A percentile compares a stretch with the other conserved stretches of the same genome.
These are phyloP conservation scores for Neospora caninum DNA, from an alignment of 169 alveolate species.

Conservation along the genomic window DNA sequence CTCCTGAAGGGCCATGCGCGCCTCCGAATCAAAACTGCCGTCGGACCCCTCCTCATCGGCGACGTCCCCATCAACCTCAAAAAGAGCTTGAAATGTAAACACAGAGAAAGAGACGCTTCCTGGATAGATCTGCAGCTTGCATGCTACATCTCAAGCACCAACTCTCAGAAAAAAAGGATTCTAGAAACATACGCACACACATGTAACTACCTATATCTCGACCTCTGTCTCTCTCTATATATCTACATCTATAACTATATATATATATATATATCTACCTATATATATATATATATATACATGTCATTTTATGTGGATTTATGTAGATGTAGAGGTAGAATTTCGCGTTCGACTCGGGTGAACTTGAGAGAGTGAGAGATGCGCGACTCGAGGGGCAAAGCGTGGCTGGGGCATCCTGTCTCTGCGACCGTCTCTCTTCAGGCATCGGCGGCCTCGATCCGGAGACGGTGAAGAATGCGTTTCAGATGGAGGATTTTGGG, in stretches of 20 bases:
- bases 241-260: not conserved
- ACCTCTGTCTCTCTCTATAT: not conserved
- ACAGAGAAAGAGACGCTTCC: not conserved
- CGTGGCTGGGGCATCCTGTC: not conserved
- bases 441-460: slow-evolving; percentile 35
- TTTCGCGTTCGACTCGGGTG: no score
- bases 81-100: slow-evolving; percentile 26
- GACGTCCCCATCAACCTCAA: slow-evolving; percentile 25
- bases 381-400: no score
- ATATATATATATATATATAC: no score
- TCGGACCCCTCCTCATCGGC: not conserved
- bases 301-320: no score
- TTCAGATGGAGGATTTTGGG: slow-evolving; percentile 21
- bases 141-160: not conserved
- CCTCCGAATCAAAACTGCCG: slow-evolving; percentile 18
- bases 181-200: not conserved
- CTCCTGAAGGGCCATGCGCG: slow-evolving; percentile 1
- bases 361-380: no score
- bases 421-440: not conserved
- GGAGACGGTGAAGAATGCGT: not conserved
- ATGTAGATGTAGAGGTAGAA: no score
- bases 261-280: not conserved
- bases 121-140: not conserved
- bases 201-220: not conserved
- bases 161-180: no score